Base-by-base conservation (phyloP, 495 filamentous ascomycete genomes). In the Aspergillus biplanus region DNA sequence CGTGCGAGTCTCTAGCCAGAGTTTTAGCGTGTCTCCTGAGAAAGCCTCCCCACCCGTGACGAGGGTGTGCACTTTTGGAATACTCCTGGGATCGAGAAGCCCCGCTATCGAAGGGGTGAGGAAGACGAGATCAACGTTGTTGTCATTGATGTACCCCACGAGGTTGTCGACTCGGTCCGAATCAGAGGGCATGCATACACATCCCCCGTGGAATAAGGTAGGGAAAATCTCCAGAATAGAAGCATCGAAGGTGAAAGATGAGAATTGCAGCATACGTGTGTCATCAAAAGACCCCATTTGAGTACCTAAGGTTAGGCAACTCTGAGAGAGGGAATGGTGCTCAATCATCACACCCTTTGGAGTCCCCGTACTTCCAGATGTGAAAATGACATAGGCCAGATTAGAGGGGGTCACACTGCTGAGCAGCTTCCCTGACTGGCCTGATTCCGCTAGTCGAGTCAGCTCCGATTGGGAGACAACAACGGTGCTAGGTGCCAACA, bases 281-380 rank as follows among this genome's bases (percentile, higher is more conserved):
- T 27, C 11, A 4, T 49, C 37, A 1, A 27, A 16, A 2, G 39
- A 35, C 5, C 58, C 58, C 6, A 31, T 42, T n/a, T 37, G 42
- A 12, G 15, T 33, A 6, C 11, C 3, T 31, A 52, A 42, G 16
- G 47, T 35, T n/a, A n/a, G n/a, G n/a, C n/a, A n/a, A n/a, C n/a
- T n/a, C n/a, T n/a, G n/a, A 12, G 78, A 4, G 8, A 58, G 13
- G 6, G 5, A 12, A 15, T 13, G 18, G 31, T 33, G 34, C 33
- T 63, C 48, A 6, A 54, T 33, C 16, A 57, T 37, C 6, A 47
- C 52, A 13, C 55, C 39, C 13, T 96, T 96, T 0, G 91, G 91
- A 0, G 82, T 87, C 6, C 91, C 91, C 0, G 91, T 93, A 11
- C 88, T 91, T 16, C 91, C 91, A 2, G 89, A 92, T 0, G 91